These are phyloP conservation scores for Rhododendron ovatum DNA, from an alignment of 148 eudicot genomes.

Conservation along the genomic window DNA sequence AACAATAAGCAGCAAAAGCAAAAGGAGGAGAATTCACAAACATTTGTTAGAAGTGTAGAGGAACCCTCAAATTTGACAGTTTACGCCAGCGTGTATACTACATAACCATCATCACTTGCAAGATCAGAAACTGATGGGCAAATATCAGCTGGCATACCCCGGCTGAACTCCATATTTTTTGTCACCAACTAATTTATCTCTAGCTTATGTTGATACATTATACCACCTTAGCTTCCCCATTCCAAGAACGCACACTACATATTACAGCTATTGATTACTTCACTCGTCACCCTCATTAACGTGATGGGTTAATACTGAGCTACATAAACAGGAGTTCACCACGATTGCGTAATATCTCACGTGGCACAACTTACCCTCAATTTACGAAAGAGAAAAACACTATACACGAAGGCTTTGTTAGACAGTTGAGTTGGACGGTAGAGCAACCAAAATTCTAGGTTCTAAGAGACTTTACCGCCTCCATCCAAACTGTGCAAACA, in stretches of 20 bases:
- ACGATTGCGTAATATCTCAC: not conserved
- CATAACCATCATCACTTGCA: not conserved
- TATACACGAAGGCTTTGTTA: not conserved
- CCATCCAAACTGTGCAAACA: not conserved
- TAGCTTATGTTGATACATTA: not conserved
- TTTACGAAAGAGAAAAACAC: not conserved
- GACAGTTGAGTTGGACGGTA: not conserved
- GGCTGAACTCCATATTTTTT: not conserved
- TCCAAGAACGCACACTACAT: not conserved
- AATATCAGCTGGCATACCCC: not conserved
- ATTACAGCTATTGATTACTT: no score
- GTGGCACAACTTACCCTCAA: not conserved
- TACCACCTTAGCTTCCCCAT: not conserved
- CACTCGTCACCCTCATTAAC: not conserved
- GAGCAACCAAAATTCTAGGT: not conserved
- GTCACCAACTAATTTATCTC: not conserved
- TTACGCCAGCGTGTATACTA: not conserved
- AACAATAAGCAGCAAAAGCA: not conserved
- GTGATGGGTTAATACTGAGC: not conserved
- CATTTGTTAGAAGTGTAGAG: not conserved
- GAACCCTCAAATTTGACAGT: not conserved
- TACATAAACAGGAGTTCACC: not conserved
- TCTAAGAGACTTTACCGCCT: not conserved
- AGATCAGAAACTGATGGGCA: not conserved
- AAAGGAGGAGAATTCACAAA: not conserved